Conservation (phyloP, 2,329 filamentous ascomycete species). For the Coniella vitis region DNA sequence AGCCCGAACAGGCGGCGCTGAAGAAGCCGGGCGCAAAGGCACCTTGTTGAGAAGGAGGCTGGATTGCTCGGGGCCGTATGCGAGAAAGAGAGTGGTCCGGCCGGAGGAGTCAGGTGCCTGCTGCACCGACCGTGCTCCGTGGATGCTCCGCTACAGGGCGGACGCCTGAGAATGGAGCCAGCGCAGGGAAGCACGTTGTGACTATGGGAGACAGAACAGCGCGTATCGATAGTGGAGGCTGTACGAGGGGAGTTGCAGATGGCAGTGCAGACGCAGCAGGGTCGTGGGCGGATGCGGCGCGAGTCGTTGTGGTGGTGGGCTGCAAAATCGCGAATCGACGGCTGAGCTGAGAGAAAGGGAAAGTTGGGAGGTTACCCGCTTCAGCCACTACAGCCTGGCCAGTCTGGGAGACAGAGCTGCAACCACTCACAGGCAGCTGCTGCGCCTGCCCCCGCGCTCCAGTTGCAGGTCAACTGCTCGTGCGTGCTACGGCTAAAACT, state of each 20-base stretch:
- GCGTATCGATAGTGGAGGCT: neutral
- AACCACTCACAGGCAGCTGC: too few relatives aligned
- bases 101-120: neutral
- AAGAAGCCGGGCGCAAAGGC: too few relatives aligned
- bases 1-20: too few relatives aligned
- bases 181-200: neutral
- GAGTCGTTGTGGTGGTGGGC: neutral
- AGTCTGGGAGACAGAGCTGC: neutral
- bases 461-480: too few relatives aligned
- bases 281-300: neutral
- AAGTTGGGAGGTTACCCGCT: neutral
- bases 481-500: conserved; percentile 4
- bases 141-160: neutral
- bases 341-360: conserved; percentile 1
- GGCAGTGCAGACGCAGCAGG: neutral
- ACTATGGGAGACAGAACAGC: neutral
- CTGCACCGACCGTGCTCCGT: conserved; percentile 5
- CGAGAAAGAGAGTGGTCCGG: neutral
- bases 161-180: neutral
- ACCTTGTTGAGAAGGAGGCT: too few relatives aligned
- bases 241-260: neutral
- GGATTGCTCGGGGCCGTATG: neutral
- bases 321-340: neutral
- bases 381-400: too few relatives aligned
- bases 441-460: too few relatives aligned